Conservation (phyloP, 164 flowering plant genomes). For the Annona cherimola region DNA sequence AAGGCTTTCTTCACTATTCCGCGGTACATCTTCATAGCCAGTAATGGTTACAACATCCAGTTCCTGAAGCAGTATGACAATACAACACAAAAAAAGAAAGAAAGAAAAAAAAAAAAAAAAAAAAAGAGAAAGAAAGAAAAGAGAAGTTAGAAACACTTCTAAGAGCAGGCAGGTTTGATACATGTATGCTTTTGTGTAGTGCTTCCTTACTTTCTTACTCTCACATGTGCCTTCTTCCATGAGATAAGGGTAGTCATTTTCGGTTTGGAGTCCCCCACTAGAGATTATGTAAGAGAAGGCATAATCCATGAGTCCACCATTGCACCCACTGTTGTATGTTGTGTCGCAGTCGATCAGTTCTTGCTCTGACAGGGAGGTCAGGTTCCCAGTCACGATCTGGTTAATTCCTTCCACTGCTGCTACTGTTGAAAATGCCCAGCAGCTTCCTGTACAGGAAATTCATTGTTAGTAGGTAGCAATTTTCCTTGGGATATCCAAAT, state of each 20-base stretch:
- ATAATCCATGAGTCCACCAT: slow-evolving; percentile 77
- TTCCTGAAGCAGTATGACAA: slow-evolving; percentile 7
- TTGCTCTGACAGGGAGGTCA: slow-evolving; percentile 76
- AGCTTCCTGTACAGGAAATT: slow-evolving; percentile 49
- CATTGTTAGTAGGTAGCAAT: neutral
- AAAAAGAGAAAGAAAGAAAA: neutral
- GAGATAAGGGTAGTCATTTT: slow-evolving; percentile 69
- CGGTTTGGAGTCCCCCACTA: slow-evolving; percentile 57
- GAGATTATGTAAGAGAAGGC: slow-evolving; percentile 55
- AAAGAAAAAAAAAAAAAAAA: neutral
- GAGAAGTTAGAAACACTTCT: neutral
- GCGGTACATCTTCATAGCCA: slow-evolving; percentile 60
- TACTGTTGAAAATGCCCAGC: slow-evolving; percentile 90
- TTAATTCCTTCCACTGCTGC: slow-evolving; percentile 89
- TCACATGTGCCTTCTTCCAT: slow-evolving; percentile 65
- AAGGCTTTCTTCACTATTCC: slow-evolving; percentile 50
- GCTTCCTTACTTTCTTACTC: slow-evolving; percentile 36
- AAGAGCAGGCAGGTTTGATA: no score
- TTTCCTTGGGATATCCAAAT: neutral
- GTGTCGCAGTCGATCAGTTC: slow-evolving; percentile 76
- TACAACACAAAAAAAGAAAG: no score
- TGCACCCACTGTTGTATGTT: slow-evolving; percentile 60
- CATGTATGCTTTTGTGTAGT: no score
- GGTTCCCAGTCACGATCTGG: slow-evolving; percentile 71
- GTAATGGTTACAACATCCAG: slow-evolving; percentile 35